A percentile compares a stretch with the other conserved stretches of the same genome.
These are phyloP conservation scores for Jatropha multifida DNA, from an alignment of 441 rosid genomes.

Conservation along the genomic window DNA sequence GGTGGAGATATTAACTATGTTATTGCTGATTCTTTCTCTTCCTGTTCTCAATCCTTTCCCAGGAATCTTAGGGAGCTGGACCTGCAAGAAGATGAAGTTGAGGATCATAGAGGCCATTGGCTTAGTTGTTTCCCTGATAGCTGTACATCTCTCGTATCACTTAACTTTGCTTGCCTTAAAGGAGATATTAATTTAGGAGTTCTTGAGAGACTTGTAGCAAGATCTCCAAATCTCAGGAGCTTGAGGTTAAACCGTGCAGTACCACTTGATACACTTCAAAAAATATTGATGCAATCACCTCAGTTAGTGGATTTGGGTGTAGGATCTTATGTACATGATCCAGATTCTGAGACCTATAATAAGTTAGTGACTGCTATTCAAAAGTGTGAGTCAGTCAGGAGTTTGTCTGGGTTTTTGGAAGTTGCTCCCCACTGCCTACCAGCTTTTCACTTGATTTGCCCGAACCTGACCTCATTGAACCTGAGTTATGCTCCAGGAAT, in stretches of 20 bases:
- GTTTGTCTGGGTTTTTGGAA: constrained; percentile 90
- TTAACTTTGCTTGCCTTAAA: constrained; percentile 91
- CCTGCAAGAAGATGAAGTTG: constrained; percentile 91
- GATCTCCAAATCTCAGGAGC: constrained; percentile 81
- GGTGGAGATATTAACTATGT: neutral
- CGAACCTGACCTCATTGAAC: constrained; percentile 64
- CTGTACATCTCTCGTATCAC: constrained; percentile 68
- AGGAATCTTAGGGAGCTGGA: constrained; percentile 87
- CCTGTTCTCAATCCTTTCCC: constrained; percentile 11
- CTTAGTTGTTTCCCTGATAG: constrained; percentile 78
- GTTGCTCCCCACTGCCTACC: constrained; percentile 59
- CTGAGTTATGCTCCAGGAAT: constrained; percentile 85
- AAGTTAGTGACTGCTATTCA: constrained; percentile 47
- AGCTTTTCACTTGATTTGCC: constrained; percentile 61
- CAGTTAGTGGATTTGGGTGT: constrained; percentile 76
- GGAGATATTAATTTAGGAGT: constrained; percentile 77
- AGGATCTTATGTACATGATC: constrained; percentile 69
- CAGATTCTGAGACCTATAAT: constrained; percentile 48
- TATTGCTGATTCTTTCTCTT: neutral
- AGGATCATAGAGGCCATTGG: constrained; percentile 91
- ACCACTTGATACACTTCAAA: constrained; percentile 63
- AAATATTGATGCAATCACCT: constrained; percentile 59
- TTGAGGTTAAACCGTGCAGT: constrained; percentile 77
- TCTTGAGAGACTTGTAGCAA: constrained; percentile 83
- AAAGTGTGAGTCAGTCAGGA: constrained; percentile 55